Percentiles rank a stretch among this genome's conserved stretches.
phyloP scores from a whole-genome alignment of 2,329 filamentous ascomycete genomes.

The Ascosphaera apis region DNA sequence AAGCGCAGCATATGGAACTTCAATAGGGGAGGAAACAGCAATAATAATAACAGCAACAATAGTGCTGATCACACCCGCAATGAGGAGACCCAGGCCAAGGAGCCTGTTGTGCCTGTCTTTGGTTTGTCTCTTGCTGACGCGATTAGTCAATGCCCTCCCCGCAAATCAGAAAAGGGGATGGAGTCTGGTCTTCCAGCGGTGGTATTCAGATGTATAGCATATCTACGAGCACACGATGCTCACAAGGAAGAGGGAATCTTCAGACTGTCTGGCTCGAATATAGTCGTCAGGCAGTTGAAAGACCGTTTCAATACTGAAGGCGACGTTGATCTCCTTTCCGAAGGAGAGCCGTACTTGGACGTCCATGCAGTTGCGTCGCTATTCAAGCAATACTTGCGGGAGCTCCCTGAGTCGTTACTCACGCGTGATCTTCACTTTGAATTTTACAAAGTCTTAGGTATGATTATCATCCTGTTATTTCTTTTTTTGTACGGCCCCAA shows the following conservation, averaged over 20 bases:
- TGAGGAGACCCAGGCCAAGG: constrained; percentile 23
- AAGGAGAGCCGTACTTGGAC: constrained; percentile 62
- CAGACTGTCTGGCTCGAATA: constrained; percentile 85
- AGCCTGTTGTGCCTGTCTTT: constrained; percentile 50
- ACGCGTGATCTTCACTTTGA: constrained; percentile 77
- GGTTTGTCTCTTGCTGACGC: constrained; percentile 70
- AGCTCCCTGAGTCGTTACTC: constrained; percentile 74
- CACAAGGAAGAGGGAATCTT: constrained; percentile 85
- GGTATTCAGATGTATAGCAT: constrained; percentile 87
- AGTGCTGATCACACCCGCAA: constrained; percentile 23
- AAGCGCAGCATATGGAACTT: constrained; percentile 50
- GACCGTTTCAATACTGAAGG: constrained; percentile 88
- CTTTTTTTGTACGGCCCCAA: background rate
- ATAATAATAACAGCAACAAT: constrained; percentile 15
- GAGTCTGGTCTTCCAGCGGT: constrained; percentile 67
- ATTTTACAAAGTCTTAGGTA: constrained; percentile 56
- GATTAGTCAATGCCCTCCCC: constrained; percentile 53
- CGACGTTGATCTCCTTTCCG: constrained; percentile 65
- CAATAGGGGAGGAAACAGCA: constrained; percentile 47
- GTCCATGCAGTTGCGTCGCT: constrained; percentile 89
- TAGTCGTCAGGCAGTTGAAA: constrained; percentile 72
- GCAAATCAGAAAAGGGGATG: constrained; percentile 27
- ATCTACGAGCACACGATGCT: constrained; percentile 62
- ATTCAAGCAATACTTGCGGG: constrained; percentile 79
- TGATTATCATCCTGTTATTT: constrained; percentile 7